Evolutionary conservation across 805 yeast genomes (phyloP), one percentile per base, ranked within the genome.

Genomic region (Candida sakaeoensis): DNA sequence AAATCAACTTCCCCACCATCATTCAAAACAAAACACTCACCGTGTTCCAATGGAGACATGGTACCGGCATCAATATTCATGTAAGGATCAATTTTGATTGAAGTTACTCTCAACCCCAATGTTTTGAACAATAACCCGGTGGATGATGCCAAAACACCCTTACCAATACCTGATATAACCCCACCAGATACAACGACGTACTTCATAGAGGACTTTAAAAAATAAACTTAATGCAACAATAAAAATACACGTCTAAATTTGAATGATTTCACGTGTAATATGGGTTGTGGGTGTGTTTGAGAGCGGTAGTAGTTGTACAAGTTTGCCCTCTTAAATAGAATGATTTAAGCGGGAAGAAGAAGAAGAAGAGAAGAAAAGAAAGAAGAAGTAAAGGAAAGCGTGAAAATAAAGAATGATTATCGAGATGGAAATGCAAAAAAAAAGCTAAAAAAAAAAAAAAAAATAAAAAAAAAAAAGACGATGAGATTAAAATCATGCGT

Each of bases 61-160:
- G 99, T 93, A 55, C 99, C 99, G 28, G 99, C 99, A 70, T 93
- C 99, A 52, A 93, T 88, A 70, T 93, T 93, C 95, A 93, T 86
- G 68, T 93, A 93, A 29, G 99, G 99, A 70, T 93, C 99, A 57
- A 93, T 93, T 66, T 93, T 93, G 71, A 93, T 91, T 12, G 98
- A 89, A 3, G 99, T 91, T 47, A 91, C 98, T 60, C 95, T 82
- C 56, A 85, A 75, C 45, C 99, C 99, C 43, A 87, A 70, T 29
- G 99, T 90, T 65, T 93, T 93, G 66, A 93, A 77, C 49, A 93
- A 65, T 68, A 93, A 80, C 45, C 99, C 99, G 24, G 98, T 93
- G 45, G 97, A 88, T 25, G 97, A 89, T 45, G 99, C 99, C 44
- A 85, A 75, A 47, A 93, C 99, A 65, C 99, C 99, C 65, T 93